Evolutionary conservation across 257 asterid species (phyloP).

Genomic region (Fraxinus americana): DNA sequence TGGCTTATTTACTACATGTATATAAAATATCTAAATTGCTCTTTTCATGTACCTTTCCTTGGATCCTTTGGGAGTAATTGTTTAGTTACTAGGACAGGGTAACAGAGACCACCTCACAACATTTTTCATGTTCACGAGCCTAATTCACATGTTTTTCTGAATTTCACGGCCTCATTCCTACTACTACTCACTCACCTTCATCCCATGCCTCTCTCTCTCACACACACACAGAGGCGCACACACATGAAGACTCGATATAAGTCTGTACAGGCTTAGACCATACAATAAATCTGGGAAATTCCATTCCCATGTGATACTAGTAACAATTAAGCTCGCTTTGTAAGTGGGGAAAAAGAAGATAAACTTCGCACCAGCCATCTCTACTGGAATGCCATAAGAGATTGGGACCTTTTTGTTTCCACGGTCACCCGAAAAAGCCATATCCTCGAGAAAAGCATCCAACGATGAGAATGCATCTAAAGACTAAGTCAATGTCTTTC

Average conservation of each 20-base stretch:
- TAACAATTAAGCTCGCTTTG: background rate
- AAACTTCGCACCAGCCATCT: background rate
- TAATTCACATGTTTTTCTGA: slow-evolving; percentile 57
- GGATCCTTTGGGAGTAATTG: background rate
- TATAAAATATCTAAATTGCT: background rate
- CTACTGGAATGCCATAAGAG: background rate
- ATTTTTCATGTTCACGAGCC: slow-evolving; percentile 51
- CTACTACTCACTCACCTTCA: slow-evolving; percentile 33
- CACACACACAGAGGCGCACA: background rate
- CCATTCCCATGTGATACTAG: background rate
- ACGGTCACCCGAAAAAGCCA: too few species aligned
- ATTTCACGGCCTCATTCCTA: slow-evolving; percentile 49
- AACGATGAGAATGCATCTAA: background rate
- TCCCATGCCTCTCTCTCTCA: slow-evolving; percentile 41
- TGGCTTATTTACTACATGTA: too few species aligned
- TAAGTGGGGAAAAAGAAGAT: background rate
- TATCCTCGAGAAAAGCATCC: background rate
- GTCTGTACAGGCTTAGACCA: background rate
- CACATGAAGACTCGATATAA: background rate
- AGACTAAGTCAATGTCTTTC: too few species aligned
- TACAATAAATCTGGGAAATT: background rate
- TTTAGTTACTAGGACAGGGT: slow-evolving; percentile 12
- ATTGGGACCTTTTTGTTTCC: background rate
- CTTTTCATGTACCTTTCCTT: background rate
- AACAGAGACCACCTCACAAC: slow-evolving; percentile 39